A percentile compares a stretch with the other conserved stretches of the same genome.
Conservation (phyloP, 768 basidiomycete genomes). For the Lactarius tabidus region DNA sequence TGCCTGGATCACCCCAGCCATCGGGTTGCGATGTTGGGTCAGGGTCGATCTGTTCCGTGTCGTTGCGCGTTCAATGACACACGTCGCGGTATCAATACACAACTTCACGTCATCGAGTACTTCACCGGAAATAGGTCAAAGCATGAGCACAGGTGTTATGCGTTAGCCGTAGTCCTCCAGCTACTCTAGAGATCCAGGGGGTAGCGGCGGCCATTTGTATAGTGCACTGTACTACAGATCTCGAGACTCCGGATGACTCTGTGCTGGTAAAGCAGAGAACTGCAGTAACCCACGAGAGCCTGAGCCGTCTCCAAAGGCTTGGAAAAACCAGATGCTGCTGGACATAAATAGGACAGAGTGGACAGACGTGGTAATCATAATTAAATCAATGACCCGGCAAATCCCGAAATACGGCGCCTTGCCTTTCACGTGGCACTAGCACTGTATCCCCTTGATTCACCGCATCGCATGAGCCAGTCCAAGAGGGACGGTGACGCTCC, state of each 20-base stretch:
- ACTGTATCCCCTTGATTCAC: background rate
- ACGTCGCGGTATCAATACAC: background rate
- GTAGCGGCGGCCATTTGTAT: background rate
- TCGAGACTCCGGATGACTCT: background rate
- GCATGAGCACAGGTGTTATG: background rate
- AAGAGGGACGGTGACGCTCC: slow-evolving; percentile 9
- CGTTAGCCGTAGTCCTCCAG: background rate
- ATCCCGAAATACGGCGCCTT: slow-evolving; percentile 16
- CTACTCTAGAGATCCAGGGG: background rate
- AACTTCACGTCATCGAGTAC: background rate
- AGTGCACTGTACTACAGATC: background rate
- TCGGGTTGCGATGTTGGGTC: background rate
- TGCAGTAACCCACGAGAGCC: background rate
- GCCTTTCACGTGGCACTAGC: background rate
- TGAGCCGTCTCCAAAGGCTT: background rate
- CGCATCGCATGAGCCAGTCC: slow-evolving; percentile 19
- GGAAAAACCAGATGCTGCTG: no score
- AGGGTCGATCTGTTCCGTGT: slow-evolving; percentile 1
- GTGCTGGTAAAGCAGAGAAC: background rate
- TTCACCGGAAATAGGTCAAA: background rate
- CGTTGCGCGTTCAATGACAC: background rate
- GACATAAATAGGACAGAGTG: no score
- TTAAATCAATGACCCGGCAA: slow-evolving; percentile 4
- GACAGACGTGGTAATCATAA: no score
- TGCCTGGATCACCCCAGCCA: background rate